phyloP scores from a whole-genome alignment of 495 filamentous ascomycete species.

The Talaromyces wortmannii region DNA sequence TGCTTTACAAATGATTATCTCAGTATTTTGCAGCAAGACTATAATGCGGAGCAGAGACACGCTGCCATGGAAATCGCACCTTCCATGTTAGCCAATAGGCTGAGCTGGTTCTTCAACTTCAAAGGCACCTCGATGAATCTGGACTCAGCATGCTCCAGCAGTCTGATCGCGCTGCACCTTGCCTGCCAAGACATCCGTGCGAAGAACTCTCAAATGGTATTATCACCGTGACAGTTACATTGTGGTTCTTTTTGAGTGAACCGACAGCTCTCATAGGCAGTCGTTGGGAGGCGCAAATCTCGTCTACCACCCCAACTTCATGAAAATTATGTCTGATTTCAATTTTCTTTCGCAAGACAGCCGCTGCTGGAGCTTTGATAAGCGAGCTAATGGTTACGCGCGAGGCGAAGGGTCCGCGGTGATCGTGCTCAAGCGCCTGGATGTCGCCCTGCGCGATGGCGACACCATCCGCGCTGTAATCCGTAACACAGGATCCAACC shows the following conservation, averaged over 20 bases:
- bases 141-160: constrained; percentile 47
- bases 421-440: constrained; percentile 26
- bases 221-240: neutral
- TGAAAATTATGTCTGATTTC: constrained; percentile 19
- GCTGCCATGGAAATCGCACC: constrained; percentile 12
- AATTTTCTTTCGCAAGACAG: constrained; percentile 17
- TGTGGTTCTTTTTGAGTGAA: neutral
- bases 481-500: constrained; percentile 22
- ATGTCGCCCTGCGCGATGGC: constrained; percentile 21
- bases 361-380: constrained; percentile 52
- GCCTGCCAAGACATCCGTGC: constrained; percentile 38
- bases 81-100: constrained; percentile 29
- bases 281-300: constrained; percentile 13
- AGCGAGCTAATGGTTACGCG: constrained; percentile 54
- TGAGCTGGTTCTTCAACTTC: constrained; percentile 35
- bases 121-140: constrained; percentile 21
- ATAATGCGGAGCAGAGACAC: neutral
- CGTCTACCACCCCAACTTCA: constrained; percentile 25
- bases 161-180: constrained; percentile 43
- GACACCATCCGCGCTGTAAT: constrained; percentile 32
- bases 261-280: neutral
- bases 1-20: constrained; percentile 18
- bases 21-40: neutral
- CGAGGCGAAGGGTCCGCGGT: constrained; percentile 47
- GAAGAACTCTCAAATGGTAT: constrained; percentile 11